These are phyloP conservation scores for Coprinopsis marcescibilis DNA, from an alignment of 768 basidiomycete genomes.

Conservation along the genomic window DNA sequence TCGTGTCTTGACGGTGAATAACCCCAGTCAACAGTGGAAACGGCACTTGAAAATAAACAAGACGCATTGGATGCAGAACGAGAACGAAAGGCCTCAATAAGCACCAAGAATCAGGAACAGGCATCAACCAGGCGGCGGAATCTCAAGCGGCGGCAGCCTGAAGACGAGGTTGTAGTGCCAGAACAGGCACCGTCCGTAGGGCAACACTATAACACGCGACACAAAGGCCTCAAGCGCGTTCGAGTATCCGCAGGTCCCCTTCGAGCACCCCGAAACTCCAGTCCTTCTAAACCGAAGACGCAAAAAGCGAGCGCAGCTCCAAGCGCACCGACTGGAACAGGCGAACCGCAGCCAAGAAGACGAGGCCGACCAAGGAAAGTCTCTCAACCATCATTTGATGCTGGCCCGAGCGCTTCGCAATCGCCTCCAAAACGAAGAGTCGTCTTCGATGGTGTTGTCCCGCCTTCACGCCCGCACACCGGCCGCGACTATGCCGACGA, in stretches of 20 bases:
- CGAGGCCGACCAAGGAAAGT: not conserved
- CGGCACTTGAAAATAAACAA: not conserved
- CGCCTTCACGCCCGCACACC: conserved; percentile 37
- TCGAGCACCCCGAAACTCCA: not conserved
- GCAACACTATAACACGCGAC: not conserved
- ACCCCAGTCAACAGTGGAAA: not conserved
- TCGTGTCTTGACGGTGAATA: not conserved
- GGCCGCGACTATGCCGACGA: conserved; percentile 26
- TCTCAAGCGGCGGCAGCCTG: not conserved
- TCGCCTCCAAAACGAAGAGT: not conserved
- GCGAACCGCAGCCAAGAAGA: not conserved
- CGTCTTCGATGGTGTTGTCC: not conserved
- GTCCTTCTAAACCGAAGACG: not conserved
- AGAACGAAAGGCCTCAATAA: not conserved
- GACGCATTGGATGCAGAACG: not conserved
- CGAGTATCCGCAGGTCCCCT: not conserved
- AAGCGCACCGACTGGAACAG: not conserved
- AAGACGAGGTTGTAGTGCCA: not conserved
- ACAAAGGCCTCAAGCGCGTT: not conserved
- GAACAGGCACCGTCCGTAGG: not conserved
- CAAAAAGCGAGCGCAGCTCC: not conserved
- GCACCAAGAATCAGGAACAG: not conserved
- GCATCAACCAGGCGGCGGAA: not conserved
- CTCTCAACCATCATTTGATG: not conserved
- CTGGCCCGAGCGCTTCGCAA: not conserved